phyloP scores from a whole-genome alignment of 257 asterid species.

The Fraxinus quadrangulata region DNA sequence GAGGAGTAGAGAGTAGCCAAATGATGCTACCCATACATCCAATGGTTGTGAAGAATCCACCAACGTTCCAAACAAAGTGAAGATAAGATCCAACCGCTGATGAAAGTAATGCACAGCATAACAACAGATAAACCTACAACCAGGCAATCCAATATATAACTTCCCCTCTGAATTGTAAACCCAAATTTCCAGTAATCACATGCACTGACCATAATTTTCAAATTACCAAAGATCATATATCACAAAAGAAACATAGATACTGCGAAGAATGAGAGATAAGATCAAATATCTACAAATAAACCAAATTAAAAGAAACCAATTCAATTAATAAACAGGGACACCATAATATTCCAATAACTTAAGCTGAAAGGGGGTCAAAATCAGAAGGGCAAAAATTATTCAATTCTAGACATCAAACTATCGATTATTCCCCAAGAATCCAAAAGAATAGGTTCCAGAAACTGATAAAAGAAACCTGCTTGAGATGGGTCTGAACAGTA shows the following conservation, averaged over 20 bases:
- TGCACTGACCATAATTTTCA: background rate
- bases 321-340: background rate
- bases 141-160: background rate
- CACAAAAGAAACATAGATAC: background rate
- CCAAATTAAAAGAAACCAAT: background rate
- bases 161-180: background rate
- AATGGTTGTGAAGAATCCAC: constrained; percentile 72
- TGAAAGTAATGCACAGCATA: constrained; percentile 83
- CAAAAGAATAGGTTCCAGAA: background rate
- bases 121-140: constrained; percentile 78
- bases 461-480: constrained; percentile 46
- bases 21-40: constrained; percentile 67
- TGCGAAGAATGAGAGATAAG: background rate
- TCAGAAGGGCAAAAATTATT: background rate
- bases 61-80: constrained; percentile 84
- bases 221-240: background rate
- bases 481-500: constrained; percentile 81
- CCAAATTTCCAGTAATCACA: background rate
- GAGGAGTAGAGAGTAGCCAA: constrained; percentile 65
- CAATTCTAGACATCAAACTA: background rate
- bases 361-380: too few species aligned
- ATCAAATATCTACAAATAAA: background rate
- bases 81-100: constrained; percentile 83
- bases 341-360: background rate
- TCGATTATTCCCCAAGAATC: background rate